These are phyloP conservation scores for Nemania sp. DNA, from an alignment of 2,329 filamentous ascomycete genomes.

Conservation along the genomic window DNA sequence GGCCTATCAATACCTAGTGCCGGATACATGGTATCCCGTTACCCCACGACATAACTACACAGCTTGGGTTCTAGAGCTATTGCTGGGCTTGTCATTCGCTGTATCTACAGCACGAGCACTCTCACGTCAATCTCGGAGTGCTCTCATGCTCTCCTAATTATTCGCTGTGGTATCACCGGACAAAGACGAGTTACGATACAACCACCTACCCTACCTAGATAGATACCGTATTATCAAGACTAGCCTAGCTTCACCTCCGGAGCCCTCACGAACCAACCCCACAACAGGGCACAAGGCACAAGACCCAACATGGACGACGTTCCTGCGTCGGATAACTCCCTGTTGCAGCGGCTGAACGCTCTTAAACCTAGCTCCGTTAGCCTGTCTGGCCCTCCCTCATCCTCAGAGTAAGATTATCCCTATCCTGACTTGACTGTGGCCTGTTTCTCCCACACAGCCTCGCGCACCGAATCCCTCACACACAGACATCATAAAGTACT, in stretches of 20 bases:
- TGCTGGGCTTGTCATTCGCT: too few relatives aligned
- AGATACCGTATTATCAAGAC: neutral
- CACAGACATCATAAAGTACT: neutral
- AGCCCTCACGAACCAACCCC: neutral
- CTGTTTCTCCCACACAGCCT: slow-evolving; percentile 12
- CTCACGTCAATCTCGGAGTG: too few relatives aligned
- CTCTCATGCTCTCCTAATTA: too few relatives aligned
- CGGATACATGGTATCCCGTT: too few relatives aligned
- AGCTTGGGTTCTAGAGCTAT: too few relatives aligned
- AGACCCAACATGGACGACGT: slow-evolving; percentile 43
- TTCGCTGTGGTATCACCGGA: too few relatives aligned
- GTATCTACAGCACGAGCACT: too few relatives aligned
- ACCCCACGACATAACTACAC: too few relatives aligned
- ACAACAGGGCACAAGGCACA: slow-evolving; percentile 4
- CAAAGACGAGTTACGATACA: too few relatives aligned
- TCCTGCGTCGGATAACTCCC: slow-evolving; percentile 56
- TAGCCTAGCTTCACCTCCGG: neutral
- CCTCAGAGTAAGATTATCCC: slow-evolving; percentile 56
- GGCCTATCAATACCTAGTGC: too few relatives aligned
- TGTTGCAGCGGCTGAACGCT: slow-evolving; percentile 67
- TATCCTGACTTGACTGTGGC: too few relatives aligned
- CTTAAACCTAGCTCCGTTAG: slow-evolving; percentile 57
- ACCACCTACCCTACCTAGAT: neutral
- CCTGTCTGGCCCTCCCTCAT: slow-evolving; percentile 39
- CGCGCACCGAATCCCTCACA: neutral